Percentiles rank a stretch among this genome's conserved stretches.
These are phyloP conservation scores for Metarhizium sp. DNA, from an alignment of 2,329 filamentous ascomycete genomes.

Conservation along the genomic window DNA sequence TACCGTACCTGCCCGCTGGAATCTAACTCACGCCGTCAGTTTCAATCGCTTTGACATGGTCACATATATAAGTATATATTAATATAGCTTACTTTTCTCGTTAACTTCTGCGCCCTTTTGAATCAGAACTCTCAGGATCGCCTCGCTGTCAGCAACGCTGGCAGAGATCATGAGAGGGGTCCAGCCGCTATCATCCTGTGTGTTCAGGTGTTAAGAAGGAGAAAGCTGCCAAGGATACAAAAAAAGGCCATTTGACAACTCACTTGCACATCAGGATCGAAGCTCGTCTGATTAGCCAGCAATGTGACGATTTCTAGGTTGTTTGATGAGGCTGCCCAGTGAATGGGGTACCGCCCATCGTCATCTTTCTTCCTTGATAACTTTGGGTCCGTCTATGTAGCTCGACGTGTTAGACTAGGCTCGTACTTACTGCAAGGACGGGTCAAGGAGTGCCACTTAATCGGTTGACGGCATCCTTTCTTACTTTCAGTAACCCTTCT, in stretches of 20 bases:
- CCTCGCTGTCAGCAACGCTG: constrained; percentile 63
- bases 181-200: constrained; percentile 68
- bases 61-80: neutral
- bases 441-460: neutral
- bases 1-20: constrained; percentile 46
- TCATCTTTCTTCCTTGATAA: constrained; percentile 65
- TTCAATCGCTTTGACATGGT: neutral
- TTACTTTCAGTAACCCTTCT: constrained; percentile 11
- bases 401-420: neutral
- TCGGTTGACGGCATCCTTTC: neutral
- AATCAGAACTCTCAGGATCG: constrained; percentile 58
- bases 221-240: neutral
- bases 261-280: constrained; percentile 78
- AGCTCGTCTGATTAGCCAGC: constrained; percentile 59
- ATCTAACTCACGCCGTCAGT: constrained; percentile 38
- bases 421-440: neutral
- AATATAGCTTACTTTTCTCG: constrained; percentile 50
- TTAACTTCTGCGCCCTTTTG: constrained; percentile 63
- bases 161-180: constrained; percentile 77
- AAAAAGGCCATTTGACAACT: neutral
- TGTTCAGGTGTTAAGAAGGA: neutral
- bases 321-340: constrained; percentile 89
- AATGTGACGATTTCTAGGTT: constrained; percentile 64
- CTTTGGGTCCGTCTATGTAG: constrained; percentile 62
- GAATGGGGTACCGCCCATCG: constrained; percentile 81